Percentiles rank a stretch among this genome's conserved stretches.
phyloP scores from a whole-genome alignment of 441 rosid species.

The Pelargonium exstipulatum region DNA sequence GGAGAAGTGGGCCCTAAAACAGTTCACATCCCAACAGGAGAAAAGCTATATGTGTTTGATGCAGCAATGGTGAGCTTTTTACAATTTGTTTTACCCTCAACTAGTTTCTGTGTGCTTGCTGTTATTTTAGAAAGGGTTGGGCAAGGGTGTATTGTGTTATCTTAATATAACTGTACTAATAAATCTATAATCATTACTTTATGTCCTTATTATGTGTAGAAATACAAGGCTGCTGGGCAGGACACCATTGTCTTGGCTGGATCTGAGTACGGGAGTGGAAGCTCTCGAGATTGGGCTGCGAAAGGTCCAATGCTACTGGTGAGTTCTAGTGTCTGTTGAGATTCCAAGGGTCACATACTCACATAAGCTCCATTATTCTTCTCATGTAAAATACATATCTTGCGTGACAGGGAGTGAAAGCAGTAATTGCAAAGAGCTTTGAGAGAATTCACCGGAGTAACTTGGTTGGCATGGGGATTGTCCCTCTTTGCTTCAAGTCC shows the following conservation, averaged over 20 bases:
- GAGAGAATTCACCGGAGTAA: constrained; percentile 58
- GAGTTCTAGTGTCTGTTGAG: background rate
- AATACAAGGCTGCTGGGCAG: constrained; percentile 46
- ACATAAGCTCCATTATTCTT: background rate
- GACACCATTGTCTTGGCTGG: constrained; percentile 54
- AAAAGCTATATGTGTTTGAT: constrained; percentile 51
- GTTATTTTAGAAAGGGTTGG: no score
- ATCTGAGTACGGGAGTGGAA: constrained; percentile 63
- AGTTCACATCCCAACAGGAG: constrained; percentile 51
- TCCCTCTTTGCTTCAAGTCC: constrained; percentile 51
- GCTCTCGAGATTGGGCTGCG: constrained; percentile 68
- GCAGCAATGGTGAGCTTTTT: constrained; percentile 52
- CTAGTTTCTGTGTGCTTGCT: no score
- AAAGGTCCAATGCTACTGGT: constrained; percentile 63
- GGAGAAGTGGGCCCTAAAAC: constrained; percentile 64
- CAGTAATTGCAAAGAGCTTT: constrained; percentile 55
- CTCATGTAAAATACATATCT: background rate
- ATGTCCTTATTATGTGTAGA: constrained; percentile 27
- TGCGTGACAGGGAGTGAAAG: constrained; percentile 45
- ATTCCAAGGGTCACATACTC: constrained; percentile 3
- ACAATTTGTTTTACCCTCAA: background rate
- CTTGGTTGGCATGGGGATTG: constrained; percentile 50
- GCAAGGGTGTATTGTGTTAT: no score
- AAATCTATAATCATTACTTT: background rate
- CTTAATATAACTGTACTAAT: no score